phyloP scores from a whole-genome alignment of 2,329 filamentous ascomycete species.

The Immersiporthe knoxdaviesiana region DNA sequence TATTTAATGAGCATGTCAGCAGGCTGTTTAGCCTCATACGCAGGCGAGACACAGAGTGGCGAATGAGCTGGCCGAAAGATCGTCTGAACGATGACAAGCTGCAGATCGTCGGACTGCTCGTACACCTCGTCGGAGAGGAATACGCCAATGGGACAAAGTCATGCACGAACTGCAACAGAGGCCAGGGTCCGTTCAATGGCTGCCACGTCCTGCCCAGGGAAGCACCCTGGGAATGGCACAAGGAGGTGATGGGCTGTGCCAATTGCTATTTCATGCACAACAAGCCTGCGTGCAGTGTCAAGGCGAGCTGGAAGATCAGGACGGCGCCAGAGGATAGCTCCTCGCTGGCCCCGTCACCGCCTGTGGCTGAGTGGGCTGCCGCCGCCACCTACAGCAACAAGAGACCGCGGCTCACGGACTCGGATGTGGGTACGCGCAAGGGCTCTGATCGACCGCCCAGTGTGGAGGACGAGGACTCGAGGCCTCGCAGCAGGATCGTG shows the following conservation, averaged over 20 bases:
- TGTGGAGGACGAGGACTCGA: slow-evolving; percentile 4
- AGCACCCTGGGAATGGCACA: slow-evolving; percentile 11
- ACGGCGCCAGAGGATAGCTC: neutral
- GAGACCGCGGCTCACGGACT: slow-evolving; percentile 6
- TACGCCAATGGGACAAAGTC: neutral
- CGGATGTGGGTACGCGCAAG: neutral
- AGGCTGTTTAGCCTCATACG: slow-evolving; percentile 16
- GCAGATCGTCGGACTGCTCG: slow-evolving; percentile 22
- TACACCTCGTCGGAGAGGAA: slow-evolving; percentile 22
- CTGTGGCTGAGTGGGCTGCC: slow-evolving; percentile 15
- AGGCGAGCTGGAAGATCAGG: slow-evolving; percentile 17
- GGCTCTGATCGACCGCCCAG: neutral
- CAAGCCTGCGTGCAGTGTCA: slow-evolving; percentile 20
- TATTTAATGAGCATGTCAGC: slow-evolving; percentile 3
- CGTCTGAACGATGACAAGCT: slow-evolving; percentile 15
- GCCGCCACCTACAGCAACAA: slow-evolving; percentile 11
- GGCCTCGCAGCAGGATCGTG: slow-evolving; percentile 8
- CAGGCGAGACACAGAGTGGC: slow-evolving; percentile 17
- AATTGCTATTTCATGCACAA: slow-evolving; percentile 25
- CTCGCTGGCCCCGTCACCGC: neutral
- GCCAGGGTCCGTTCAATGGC: slow-evolving; percentile 22
- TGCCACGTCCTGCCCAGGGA: slow-evolving; percentile 13
- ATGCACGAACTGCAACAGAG: slow-evolving; percentile 17
- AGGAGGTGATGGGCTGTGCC: slow-evolving; percentile 15
- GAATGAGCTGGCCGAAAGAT: neutral